phyloP scores from a whole-genome alignment of 306 rosid genomes.

The Begonia fuchsioides region DNA sequence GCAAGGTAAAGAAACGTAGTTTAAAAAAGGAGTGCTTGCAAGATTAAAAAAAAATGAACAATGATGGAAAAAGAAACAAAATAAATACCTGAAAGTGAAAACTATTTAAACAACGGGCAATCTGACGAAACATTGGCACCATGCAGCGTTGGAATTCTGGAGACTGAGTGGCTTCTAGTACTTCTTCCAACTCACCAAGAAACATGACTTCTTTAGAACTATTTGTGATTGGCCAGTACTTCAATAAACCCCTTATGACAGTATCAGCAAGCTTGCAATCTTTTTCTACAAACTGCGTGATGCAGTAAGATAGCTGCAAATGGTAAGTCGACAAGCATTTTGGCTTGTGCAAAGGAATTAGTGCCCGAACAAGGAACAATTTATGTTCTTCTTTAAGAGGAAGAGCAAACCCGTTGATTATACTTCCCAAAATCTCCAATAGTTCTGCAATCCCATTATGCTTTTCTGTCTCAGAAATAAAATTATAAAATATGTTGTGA shows the following conservation, averaged over 20 bases:
- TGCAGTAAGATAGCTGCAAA: constrained; percentile 56
- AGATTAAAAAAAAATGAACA: too few species aligned
- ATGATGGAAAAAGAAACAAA: too few species aligned
- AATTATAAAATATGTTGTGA: constrained; percentile 40
- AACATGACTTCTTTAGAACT: constrained; percentile 67
- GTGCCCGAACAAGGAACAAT: constrained; percentile 43
- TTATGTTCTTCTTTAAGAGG: constrained; percentile 70
- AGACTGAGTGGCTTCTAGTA: constrained; percentile 56
- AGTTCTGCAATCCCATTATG: constrained; percentile 60
- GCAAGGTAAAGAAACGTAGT: too few species aligned
- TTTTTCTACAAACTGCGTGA: constrained; percentile 60
- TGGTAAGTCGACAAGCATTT: constrained; percentile 59
- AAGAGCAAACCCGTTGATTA: constrained; percentile 52
- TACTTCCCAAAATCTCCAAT: constrained; percentile 58
- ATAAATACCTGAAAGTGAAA: constrained; percentile 56
- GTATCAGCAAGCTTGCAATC: constrained; percentile 74
- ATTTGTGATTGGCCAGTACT: constrained; percentile 77
- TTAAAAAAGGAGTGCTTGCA: too few species aligned
- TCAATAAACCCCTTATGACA: constrained; percentile 54
- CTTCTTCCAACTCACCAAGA: constrained; percentile 62
- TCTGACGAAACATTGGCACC: constrained; percentile 45
- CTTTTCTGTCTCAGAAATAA: constrained; percentile 41
- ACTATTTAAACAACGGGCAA: constrained; percentile 51
- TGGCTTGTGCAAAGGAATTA: constrained; percentile 64
- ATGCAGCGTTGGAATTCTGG: constrained; percentile 71